These are phyloP conservation scores for Tricholoma sp. DNA, from an alignment of 768 basidiomycete species.

Conservation along the genomic window DNA sequence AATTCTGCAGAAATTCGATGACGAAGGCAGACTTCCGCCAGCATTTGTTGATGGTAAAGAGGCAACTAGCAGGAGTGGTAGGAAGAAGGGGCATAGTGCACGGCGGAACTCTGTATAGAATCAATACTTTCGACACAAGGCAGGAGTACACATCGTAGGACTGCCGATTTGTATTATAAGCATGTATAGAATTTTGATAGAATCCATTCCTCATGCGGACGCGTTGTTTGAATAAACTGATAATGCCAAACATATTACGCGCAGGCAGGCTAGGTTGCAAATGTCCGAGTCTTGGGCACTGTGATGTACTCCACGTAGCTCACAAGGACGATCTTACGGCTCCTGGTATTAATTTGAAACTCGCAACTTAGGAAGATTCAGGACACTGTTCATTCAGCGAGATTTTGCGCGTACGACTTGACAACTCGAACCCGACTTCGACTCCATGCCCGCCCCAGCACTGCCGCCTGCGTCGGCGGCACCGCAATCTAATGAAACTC, in stretches of 20 bases:
- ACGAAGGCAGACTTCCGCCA: constrained; percentile 80
- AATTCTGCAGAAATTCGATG: constrained; percentile 71
- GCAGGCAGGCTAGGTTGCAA: too few species aligned
- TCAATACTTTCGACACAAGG: neutral
- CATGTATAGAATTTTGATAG: neutral
- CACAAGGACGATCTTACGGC: neutral
- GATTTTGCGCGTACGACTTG: neutral
- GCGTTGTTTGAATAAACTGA: neutral
- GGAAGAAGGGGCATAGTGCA: constrained; percentile 70
- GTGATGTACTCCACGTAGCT: neutral
- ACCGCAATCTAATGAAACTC: constrained; percentile 27
- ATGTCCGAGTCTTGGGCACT: too few species aligned
- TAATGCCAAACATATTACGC: neutral
- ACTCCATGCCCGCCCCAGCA: constrained; percentile 8
- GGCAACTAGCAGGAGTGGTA: constrained; percentile 34
- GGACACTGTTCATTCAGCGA: neutral
- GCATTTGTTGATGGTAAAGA: constrained; percentile 58
- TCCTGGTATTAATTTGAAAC: neutral
- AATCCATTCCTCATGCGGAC: neutral
- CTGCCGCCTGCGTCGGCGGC: constrained; percentile 5
- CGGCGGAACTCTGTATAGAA: constrained; percentile 67
- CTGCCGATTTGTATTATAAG: neutral
- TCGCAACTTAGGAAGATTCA: neutral
- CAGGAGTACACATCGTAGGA: neutral
- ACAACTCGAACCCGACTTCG: neutral